Base-by-base conservation (phyloP, 805 yeast species). In the Pichia cabralensis region DNA sequence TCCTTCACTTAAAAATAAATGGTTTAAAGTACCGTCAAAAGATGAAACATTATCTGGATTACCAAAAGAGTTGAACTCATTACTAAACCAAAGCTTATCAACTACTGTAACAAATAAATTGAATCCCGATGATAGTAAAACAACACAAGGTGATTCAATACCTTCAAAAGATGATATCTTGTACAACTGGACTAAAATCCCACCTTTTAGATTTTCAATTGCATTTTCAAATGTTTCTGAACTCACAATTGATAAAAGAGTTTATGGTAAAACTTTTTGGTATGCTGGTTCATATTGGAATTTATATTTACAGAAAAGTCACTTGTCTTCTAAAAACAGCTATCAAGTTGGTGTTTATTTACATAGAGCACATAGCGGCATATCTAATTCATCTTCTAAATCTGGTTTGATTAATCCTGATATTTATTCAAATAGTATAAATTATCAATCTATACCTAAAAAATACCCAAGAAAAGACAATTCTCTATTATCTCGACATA, bases 231-330 rank as follows among this genome's bases (percentile, higher is more conserved):
- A 68, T 34, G 62, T 72, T 3, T 61, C 69, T 3, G 61, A 61
- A 10, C 52, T 72, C 13, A 50, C 56, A 12, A 58, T 65, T 1
- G 71, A 64, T 13, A 65, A 62, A 43, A 52, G 76, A 27, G 67
- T 68, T 2, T 71, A 71, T 43, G 67, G 71, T 8, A 62, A 65
- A 38, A 64, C 74, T 1, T 55, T 69, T 22, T 71, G 76, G 75
- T 71, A 71, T 45, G 75, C 76, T n/a, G 78, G 78, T 0, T 69
- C 76, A 9, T 69, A 65, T 43, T 72, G 78, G 78, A 70, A 69
- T 41, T 49, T 72, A 8, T 72, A 72, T 46, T 53, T 71, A 22
- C 77, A 72, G 38, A 71, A 69, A 42, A 63, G 54, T 29, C 50
- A 48, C 18, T 49, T 64, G 25, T 56, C 58, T 16, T 52, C 56